Base-by-base conservation (phyloP, 306 rosid species). In the Rosa lucieae region DNA sequence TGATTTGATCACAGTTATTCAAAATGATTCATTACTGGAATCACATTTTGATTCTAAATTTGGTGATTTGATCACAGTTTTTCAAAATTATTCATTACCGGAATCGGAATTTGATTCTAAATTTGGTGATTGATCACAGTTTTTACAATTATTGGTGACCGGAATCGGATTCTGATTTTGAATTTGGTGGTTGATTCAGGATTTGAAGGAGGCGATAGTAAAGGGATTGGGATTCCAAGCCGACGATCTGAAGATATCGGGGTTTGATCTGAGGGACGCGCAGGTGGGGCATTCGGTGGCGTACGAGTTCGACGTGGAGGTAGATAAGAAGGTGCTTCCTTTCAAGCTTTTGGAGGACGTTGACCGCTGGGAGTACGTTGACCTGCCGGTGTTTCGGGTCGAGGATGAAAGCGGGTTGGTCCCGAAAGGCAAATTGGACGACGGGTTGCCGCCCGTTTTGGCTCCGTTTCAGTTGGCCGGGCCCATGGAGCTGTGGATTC, bases 401-500 rank as follows among this genome's bases (percentile, higher is more conserved):
- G 88, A 92, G 82, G 82, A 82, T 2, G 82, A 83, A 32, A 85
- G 67, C 18, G 89, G 82, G 15, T 67, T 91, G 86, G 90, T 89
- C 13, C 79, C 67, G 84, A 91, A 82, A 69, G 79, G 79, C 42
- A 78, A 48, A 39, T 46, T 75, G n/a, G 87, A 46, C 1, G 29
- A 67, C 6, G 82, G 73, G 53, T 85, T 87, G 69, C 97, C 99
- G 15, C 99, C 97, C 1, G 92, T 92, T 83, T 84, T 95, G 87
- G 91, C 97, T 65, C 99, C 99, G 17, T 95, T 95, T 79, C 93
- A 90, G 85, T 86, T 95, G n/a, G 98, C 96, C 15, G 97, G 99
- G 47, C 99, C 99, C 7, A 91, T 95, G 96, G 99, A 95, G 84
- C 90, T 95, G 20, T 95, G 99, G 98, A 89, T 95, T 76, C 95